phyloP scores from a whole-genome alignment of 306 rosid genomes.

The Vachellia collinsii region DNA sequence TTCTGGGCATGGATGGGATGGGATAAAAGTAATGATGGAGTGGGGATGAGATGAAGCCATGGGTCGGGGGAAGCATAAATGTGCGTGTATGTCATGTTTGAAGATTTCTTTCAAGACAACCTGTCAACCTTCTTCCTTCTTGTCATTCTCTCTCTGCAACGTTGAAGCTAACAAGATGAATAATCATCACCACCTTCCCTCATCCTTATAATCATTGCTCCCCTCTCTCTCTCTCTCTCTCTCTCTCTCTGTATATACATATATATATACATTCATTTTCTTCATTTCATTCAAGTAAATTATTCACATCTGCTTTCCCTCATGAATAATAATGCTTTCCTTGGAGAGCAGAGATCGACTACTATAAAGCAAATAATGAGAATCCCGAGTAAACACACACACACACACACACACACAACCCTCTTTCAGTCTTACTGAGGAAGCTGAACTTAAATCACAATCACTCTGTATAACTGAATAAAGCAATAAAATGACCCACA shows the following conservation, averaged over 20 bases:
- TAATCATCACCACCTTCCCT: neutral
- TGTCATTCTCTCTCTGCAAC: neutral
- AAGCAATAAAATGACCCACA: too few species aligned
- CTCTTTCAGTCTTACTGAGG: neutral
- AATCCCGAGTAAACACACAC: neutral
- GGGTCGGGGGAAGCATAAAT: neutral
- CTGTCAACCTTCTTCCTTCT: conserved; percentile 7
- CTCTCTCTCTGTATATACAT: too few species aligned
- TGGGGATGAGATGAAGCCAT: neutral
- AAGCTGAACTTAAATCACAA: neutral
- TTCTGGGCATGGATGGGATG: neutral
- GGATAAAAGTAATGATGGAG: neutral
- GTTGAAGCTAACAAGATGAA: neutral
- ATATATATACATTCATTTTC: too few species aligned
- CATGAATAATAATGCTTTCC: neutral
- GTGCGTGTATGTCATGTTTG: neutral
- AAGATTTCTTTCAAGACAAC: neutral
- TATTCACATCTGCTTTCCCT: too few species aligned
- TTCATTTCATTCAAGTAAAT: neutral
- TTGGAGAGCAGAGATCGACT: neutral
- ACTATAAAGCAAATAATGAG: neutral
- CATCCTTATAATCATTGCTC: neutral
- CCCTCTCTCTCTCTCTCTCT: too few species aligned
- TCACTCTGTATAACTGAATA: neutral
- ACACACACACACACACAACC: neutral